Percentiles rank a stretch among this genome's conserved stretches.
Conservation (phyloP, 345 rosid species). For the Cardamine resedifolia region DNA sequence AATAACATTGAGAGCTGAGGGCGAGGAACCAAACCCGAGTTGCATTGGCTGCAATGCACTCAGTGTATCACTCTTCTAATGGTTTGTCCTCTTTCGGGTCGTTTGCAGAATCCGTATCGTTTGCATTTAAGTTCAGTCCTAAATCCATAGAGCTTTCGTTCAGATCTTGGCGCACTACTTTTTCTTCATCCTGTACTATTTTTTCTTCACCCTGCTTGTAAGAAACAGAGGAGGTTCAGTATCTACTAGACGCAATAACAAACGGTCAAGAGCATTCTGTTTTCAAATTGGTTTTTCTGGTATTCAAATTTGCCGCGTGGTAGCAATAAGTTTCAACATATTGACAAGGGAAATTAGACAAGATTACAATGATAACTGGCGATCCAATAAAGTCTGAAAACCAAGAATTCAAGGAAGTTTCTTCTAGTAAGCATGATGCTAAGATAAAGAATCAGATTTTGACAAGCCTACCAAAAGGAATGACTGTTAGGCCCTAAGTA, state of each 20-base stretch:
- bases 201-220: slow-evolving; percentile 48
- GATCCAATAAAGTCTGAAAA: neutral
- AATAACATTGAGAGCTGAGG: neutral
- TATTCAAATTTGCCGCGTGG: neutral
- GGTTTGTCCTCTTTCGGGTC: slow-evolving; percentile 35
- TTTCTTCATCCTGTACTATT: slow-evolving; percentile 51
- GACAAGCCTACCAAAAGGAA: slow-evolving; percentile 1
- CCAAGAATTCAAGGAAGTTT: neutral
- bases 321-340: neutral
- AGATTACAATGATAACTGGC: neutral
- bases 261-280: neutral
- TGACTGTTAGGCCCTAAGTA: neutral
- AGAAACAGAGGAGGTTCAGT: slow-evolving; percentile 30
- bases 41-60: neutral
- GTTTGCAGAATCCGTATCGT: slow-evolving; percentile 44
- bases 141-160: slow-evolving; percentile 80
- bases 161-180: slow-evolving; percentile 75
- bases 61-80: slow-evolving; percentile 17
- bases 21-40: neutral
- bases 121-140: slow-evolving; percentile 64
- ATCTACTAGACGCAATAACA: neutral
- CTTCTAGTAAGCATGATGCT: neutral
- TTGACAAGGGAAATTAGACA: neutral
- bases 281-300: neutral
- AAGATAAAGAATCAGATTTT: neutral